phyloP scores from a whole-genome alignment of 1,284 basidiomycete genomes.

The Irpex sp. region DNA sequence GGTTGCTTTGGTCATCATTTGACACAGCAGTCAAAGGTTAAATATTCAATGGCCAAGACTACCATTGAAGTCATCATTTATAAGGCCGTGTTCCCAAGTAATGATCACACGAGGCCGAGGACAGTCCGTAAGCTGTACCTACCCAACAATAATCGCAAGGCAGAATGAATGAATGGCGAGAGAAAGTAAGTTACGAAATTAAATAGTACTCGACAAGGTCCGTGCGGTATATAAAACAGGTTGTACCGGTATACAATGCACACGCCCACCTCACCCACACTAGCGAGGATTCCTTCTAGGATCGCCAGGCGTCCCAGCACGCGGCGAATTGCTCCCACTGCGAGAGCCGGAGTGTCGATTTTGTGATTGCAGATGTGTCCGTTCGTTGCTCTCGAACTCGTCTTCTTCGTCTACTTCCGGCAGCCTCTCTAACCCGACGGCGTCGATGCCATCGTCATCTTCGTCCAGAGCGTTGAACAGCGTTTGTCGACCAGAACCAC shows the following conservation, averaged over 20 bases:
- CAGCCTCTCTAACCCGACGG: constrained; percentile 25
- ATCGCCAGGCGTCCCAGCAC: background rate
- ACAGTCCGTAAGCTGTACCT: background rate
- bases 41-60: background rate
- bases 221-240: background rate
- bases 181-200: background rate
- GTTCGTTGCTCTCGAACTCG: constrained; percentile 33
- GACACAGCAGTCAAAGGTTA: background rate
- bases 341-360: constrained; percentile 17
- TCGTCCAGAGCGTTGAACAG: constrained; percentile 64
- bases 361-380: constrained; percentile 30
- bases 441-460: constrained; percentile 24
- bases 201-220: constrained; percentile 2
- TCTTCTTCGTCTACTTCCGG: constrained; percentile 32
- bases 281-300: background rate
- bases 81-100: too few relatives aligned
- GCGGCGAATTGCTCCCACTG: constrained; percentile 24
- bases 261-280: background rate
- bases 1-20: background rate
- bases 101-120: too few relatives aligned
- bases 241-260: background rate
- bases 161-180: background rate
- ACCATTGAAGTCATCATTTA: too few relatives aligned
- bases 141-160: background rate
- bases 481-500: constrained; percentile 57